Percentiles rank a stretch among this genome's conserved stretches.
phyloP scores from a whole-genome alignment of 1,139 yeast species.

The Zygoascus meyerae region DNA sequence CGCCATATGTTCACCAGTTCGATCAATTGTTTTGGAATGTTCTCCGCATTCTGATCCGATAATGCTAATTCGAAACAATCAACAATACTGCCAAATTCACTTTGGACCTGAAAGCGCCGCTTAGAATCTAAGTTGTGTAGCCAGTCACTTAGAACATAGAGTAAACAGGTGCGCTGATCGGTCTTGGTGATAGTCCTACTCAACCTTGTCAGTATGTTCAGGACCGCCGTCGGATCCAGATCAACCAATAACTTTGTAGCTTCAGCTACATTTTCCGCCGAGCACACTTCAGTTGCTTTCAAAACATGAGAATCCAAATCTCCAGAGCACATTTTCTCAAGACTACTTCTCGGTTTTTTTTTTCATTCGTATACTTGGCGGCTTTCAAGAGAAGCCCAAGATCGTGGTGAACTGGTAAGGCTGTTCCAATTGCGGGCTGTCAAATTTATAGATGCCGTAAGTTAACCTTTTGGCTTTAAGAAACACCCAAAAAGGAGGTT shows the following conservation, averaged over 20 bases:
- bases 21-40: conserved; percentile 6
- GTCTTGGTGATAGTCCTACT: neutral
- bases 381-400: no score
- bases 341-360: no score
- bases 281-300: neutral
- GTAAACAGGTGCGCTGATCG: conserved; percentile 6
- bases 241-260: neutral
- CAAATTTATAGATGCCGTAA: no score
- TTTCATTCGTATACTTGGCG: no score
- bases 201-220: neutral
- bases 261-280: neutral
- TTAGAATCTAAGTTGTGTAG: conserved; percentile 5
- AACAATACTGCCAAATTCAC: no score
- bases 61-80: no score
- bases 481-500: no score
- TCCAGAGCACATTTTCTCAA: no score
- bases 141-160: conserved; percentile 15
- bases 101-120: neutral
- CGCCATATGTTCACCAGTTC: conserved; percentile 18
- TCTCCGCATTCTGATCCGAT: no score
- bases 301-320: neutral
- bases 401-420: no score
- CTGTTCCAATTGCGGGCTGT: no score
- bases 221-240: neutral
- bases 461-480: no score